These are phyloP conservation scores for Coemansia sp. DNA, from an alignment of 192 early-diverging fungal genomes.

Conservation along the genomic window DNA sequence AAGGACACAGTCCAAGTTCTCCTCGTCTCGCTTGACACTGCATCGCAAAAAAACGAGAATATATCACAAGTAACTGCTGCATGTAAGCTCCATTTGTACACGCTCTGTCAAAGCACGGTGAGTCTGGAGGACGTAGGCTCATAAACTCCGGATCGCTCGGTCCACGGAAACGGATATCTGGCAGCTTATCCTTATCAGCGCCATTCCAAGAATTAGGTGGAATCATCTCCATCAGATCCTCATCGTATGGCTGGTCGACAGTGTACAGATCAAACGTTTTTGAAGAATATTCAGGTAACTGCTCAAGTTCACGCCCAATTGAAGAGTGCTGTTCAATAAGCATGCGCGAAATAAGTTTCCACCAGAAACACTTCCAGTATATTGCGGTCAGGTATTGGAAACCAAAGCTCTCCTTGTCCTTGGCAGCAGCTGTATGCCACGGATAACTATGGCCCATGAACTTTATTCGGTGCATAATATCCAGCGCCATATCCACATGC, in stretches of 20 bases:
- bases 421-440: conserved; percentile 23
- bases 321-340: conserved; percentile 22
- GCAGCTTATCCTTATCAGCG: conserved; percentile 5
- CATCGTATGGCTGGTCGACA: conserved; percentile 19
- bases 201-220: conserved; percentile 28
- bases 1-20: conserved; percentile 15
- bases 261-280: conserved; percentile 50
- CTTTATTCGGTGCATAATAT: conserved; percentile 31
- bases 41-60: conserved; percentile 24
- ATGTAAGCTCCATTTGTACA: conserved; percentile 21
- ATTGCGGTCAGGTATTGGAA: conserved; percentile 48
- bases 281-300: conserved; percentile 43
- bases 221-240: conserved; percentile 47
- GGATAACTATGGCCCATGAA: conserved; percentile 29
- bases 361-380: conserved; percentile 49
- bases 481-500: conserved; percentile 38
- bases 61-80: conserved; percentile 45
- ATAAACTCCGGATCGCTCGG: conserved; percentile 42
- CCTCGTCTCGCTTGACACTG: conserved; percentile 22
- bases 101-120: conserved; percentile 40
- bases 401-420: conserved; percentile 37
- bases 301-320: conserved; percentile 16
- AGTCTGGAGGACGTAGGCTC: conserved; percentile 29
- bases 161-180: conserved; percentile 30
- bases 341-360: conserved; percentile 39